Evolutionary conservation across 2,329 filamentous ascomycete genomes (phyloP), one percentile per base, ranked within the genome.

Genomic region (Cyanodermella asteris): DNA sequence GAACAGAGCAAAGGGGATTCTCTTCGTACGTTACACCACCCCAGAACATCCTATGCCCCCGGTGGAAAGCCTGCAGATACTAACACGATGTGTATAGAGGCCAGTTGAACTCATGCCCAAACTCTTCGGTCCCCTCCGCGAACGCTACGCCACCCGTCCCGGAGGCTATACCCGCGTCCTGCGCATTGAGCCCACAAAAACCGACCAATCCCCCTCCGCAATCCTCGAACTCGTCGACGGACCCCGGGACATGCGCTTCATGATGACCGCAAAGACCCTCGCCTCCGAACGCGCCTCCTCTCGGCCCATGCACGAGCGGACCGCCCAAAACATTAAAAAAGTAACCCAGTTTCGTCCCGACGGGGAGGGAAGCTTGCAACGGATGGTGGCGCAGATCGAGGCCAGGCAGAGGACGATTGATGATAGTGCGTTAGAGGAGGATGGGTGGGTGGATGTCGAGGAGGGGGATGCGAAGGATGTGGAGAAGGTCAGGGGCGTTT

Each of bases 171-270:
- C 87, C 11, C 77, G 87, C 21, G 77, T 97, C 7, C 67, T 93
- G 23, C 77, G 81, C 37, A 81, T 90, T 35, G 84, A 94, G 51
- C 76, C 87, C 29, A 65, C 75, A 40, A 80, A 84, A 48, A 63
- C 65, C 41, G 84, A 94, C 49, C 80, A 93, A 53, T 84, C 77
- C 6, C 66, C 72, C 34, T 82, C 74, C 17, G 84, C 87, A 13
- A 82, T 97, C 34, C 70, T 97, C 23, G 81, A 94, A 52, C 65
- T 97, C 16, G 82, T 97, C 32, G 87, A 97, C 50, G 82, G 84
- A 18, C 80, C 81, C 17, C 75, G 72, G 46, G 87, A 97, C 50
- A 77, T 91, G 57, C 75, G 82, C 17, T 93, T 93, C 53, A 78
- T 80, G 40, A 71, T 94, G 64, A 91, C 82, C 3, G 87, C 87